phyloP scores from a whole-genome alignment of 371 early-diverging fungal genomes.

The Mortierella polycephala region DNA sequence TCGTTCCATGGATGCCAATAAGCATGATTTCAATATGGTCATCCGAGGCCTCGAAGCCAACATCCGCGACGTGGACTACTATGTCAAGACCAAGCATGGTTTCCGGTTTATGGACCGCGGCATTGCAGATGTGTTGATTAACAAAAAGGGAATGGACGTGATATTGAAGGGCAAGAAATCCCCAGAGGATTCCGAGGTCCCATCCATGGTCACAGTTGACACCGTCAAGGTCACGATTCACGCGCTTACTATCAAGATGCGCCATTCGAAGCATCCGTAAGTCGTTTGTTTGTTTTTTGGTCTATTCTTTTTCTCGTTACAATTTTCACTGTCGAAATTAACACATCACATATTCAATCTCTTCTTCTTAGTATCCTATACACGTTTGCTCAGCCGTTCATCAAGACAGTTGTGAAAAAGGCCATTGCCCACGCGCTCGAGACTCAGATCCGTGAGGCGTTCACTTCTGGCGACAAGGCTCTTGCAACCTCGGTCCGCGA shows the following conservation, averaged over 20 bases:
- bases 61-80: conserved; percentile 64
- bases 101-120: conserved; percentile 69
- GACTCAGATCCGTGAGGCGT: conserved; percentile 51
- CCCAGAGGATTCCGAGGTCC: conserved; percentile 35
- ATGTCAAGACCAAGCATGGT: conserved; percentile 65
- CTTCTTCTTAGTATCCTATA: conserved; percentile 53
- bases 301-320: not conserved
- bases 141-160: conserved; percentile 64
- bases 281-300: not conserved
- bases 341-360: not conserved
- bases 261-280: conserved; percentile 32
- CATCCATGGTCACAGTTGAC: conserved; percentile 59
- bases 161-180: conserved; percentile 51
- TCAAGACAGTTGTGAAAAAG: conserved; percentile 58
- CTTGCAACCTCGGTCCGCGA: conserved; percentile 53
- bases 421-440: conserved; percentile 63
- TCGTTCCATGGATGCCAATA: conserved; percentile 49
- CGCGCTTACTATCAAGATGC: conserved; percentile 39
- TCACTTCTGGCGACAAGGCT: conserved; percentile 56
- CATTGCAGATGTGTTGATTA: conserved; percentile 62
- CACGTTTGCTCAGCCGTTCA: conserved; percentile 59
- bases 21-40: conserved; percentile 53
- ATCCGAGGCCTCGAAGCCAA: conserved; percentile 59
- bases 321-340: not conserved
- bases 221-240: conserved; percentile 63